Evolutionary conservation across 495 filamentous ascomycete species (phyloP).

Genomic region (Haplographium delicatum): DNA sequence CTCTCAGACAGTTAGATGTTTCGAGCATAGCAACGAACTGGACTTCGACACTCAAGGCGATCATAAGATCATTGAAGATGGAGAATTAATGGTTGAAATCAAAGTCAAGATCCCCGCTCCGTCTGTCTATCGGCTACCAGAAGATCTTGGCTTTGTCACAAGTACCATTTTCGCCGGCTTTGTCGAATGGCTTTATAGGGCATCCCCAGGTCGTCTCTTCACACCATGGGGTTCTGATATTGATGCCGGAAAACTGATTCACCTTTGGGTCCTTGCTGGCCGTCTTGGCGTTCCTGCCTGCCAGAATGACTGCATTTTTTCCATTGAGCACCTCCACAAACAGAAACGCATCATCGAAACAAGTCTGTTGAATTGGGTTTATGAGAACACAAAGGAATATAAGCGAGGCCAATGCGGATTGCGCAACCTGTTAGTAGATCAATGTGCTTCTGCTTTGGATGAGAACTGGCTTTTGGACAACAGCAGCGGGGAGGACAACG

Average conservation of each 20-base stretch:
- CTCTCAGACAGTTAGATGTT: not conserved
- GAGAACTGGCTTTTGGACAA: conserved; percentile 2
- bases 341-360: not conserved
- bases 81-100: not conserved
- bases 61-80: not conserved
- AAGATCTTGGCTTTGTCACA: not conserved
- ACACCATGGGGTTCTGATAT: not conserved
- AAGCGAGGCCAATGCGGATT: not conserved
- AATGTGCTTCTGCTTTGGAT: conserved; percentile 9
- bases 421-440: conserved; percentile 10
- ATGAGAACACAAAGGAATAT: conserved; percentile 4
- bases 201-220: not conserved
- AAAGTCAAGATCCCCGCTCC: not conserved
- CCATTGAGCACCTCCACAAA: not conserved
- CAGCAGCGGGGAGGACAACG: not conserved
- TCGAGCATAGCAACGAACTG: not conserved
- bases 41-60: not conserved
- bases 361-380: conserved; percentile 5
- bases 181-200: conserved; percentile 8
- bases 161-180: not conserved
- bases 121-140: not conserved
- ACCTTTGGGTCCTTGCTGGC: conserved; percentile 12
- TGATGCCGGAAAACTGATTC: not conserved
- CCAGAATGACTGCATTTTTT: conserved; percentile 9
- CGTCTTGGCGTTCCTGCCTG: not conserved